These are phyloP conservation scores for Quercus cerris DNA, from an alignment of 306 rosid genomes.

Conservation along the genomic window DNA sequence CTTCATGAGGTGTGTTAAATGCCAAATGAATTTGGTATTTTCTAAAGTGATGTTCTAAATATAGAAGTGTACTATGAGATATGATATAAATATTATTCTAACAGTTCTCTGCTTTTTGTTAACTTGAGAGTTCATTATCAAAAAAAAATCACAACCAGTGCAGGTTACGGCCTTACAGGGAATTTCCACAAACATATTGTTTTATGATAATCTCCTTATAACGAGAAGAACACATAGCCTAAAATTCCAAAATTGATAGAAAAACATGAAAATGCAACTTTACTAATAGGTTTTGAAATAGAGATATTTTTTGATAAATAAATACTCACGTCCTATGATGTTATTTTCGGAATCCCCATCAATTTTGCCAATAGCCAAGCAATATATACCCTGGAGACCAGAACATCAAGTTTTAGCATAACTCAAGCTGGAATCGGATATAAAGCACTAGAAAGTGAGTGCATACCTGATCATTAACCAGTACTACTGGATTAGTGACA, in stretches of 20 bases:
- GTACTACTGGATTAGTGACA: slow-evolving; percentile 34
- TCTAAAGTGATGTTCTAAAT: no score
- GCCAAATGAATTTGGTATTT: no score
- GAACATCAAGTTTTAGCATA: slow-evolving; percentile 8
- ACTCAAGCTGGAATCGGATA: background rate
- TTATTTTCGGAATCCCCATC: slow-evolving; percentile 46
- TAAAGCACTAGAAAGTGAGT: background rate
- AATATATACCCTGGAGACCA: slow-evolving; percentile 45
- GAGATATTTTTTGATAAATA: slow-evolving; percentile 1
- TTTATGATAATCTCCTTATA: background rate
- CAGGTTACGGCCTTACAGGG: background rate
- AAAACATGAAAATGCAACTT: background rate
- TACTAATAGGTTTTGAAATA: background rate
- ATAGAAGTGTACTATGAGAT: no score
- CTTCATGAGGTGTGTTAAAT: no score
- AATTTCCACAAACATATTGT: background rate
- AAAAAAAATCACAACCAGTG: background rate
- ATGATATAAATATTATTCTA: background rate
- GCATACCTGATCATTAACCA: slow-evolving; percentile 14
- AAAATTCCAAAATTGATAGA: background rate
- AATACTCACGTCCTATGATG: slow-evolving; percentile 84
- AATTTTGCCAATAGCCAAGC: slow-evolving; percentile 61
- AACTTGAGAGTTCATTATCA: background rate
- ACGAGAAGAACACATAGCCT: slow-evolving; percentile 26
- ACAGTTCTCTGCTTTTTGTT: background rate